Evolutionary conservation across 441 rosid genomes (phyloP).

Genomic region (Corymbia citriodora): DNA sequence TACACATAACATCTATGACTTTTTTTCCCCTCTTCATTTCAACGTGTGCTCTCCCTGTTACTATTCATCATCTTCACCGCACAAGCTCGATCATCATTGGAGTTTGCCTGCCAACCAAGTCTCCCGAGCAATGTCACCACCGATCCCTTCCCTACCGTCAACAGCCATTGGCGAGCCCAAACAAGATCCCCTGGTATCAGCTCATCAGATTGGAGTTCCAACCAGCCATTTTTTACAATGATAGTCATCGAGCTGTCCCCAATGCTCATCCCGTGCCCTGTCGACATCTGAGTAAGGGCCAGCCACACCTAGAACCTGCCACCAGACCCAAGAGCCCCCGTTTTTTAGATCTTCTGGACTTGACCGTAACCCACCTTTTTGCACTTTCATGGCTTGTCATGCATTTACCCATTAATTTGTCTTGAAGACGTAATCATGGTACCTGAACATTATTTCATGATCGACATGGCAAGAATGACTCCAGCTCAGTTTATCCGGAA

Average conservation of each 20-base stretch:
- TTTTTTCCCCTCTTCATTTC: neutral
- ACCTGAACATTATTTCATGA: neutral
- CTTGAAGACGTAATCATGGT: neutral
- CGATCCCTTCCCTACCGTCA: neutral
- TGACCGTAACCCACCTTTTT: neutral
- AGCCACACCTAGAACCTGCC: neutral
- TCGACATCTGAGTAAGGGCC: neutral
- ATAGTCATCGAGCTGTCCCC: neutral
- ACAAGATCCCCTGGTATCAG: neutral
- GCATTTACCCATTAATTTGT: neutral
- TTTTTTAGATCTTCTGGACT: neutral
- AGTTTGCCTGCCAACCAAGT: neutral
- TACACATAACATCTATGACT: neutral
- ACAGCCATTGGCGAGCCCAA: neutral
- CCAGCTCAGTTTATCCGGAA: neutral
- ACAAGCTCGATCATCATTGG: neutral
- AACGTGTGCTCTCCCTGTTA: neutral
- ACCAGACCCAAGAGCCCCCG: neutral
- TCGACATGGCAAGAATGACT: neutral
- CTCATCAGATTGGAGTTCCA: neutral
- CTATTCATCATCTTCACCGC: neutral
- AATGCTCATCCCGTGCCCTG: neutral
- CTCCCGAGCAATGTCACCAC: neutral
- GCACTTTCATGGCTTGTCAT: neutral
- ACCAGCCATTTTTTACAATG: neutral